Base-by-base conservation (phyloP, 345 rosid species). In the Populus simonii region DNA sequence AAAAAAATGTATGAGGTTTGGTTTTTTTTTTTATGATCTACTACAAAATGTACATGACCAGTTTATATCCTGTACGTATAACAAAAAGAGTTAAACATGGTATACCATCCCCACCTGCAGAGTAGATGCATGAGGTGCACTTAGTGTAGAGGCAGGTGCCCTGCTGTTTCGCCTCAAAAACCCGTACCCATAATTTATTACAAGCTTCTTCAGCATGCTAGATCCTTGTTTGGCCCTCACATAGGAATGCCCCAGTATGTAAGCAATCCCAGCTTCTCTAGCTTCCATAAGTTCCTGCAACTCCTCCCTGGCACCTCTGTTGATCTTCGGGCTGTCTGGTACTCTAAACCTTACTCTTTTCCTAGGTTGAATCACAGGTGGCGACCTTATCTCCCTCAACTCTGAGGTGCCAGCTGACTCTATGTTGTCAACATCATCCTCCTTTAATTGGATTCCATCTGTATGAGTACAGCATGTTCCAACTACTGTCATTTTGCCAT, bases 81-180 rank as follows among this genome's bases (percentile, higher is more conserved):
- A 39, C 66, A 69, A 81, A 68, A 75, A 70, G 31, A 16, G 8
- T 78, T 67, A 95, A 73, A 95, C 95, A 82, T 84, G 78, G 85
- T 92, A 95, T 3, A 91, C 66, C 99, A 95, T 92, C 71, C 99
- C 99, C 15, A 95, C 99, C 85, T 95, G 96, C 77, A 95, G 79
- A 5, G 97, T 95, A 8, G 99, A 92, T 2, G 93, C 96, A 71
- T 92, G 93, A 0, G 98, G 94, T 29, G 87, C 84, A 11, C 87
- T 89, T 47, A 92, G 81, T 2, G 82, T 87, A 75, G 84, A 79
- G 10, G 84, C 83, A 0, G 94, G 87, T 27, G 90, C 72, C 79
- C 98, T 83, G 77, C 90, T 87, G 68, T 95, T 95, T 84, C 94
- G 88, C 77, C 99, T 87, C 85, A 95, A 87, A 79, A 95, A 93